Conservation (phyloP, 768 basidiomycete genomes). For the Pulveroboletus ravenelii region DNA sequence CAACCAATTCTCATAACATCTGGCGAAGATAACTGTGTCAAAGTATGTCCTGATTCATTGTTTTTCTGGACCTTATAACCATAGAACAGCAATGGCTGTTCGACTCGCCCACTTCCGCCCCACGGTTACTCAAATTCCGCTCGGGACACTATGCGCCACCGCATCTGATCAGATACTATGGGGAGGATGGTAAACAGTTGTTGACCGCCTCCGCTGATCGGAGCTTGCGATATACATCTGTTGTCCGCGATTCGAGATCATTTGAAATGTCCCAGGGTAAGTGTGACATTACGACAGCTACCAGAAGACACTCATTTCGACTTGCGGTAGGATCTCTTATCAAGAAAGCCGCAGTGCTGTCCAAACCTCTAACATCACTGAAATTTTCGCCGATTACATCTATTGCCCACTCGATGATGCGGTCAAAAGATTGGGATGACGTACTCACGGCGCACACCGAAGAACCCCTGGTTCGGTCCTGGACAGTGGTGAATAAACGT, state of each 20-base stretch:
- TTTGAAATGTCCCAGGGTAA: slow-evolving; percentile 92
- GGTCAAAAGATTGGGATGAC: slow-evolving; percentile 97
- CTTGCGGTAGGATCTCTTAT: slow-evolving; percentile 63
- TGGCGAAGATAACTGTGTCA: slow-evolving; percentile 92
- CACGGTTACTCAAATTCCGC: slow-evolving; percentile 85
- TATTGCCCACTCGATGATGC: slow-evolving; percentile 71
- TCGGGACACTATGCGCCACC: slow-evolving; percentile 91
- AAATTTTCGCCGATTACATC: slow-evolving; percentile 81
- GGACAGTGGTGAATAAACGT: slow-evolving; percentile 80
- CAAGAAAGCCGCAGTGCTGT: slow-evolving; percentile 74
- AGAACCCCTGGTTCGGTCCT: slow-evolving; percentile 78
- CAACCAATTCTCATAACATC: slow-evolving; percentile 89
- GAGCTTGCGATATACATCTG: slow-evolving; percentile 82
- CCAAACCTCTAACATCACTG: slow-evolving; percentile 73
- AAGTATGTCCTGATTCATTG: slow-evolving; percentile 45
- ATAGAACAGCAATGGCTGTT: slow-evolving; percentile 89
- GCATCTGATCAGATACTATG: slow-evolving; percentile 90
- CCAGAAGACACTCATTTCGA: slow-evolving; percentile 1
- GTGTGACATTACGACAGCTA: slow-evolving; percentile 1
- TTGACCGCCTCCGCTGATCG: slow-evolving; percentile 87
- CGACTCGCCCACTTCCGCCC: slow-evolving; percentile 82
- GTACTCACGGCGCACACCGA: slow-evolving; percentile 87
- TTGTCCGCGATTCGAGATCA: slow-evolving; percentile 92
- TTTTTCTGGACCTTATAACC: slow-evolving; percentile 3
- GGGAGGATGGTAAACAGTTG: slow-evolving; percentile 94